These are phyloP conservation scores for Myxozyma udenii DNA, from an alignment of 805 yeast species.

Conservation along the genomic window DNA sequence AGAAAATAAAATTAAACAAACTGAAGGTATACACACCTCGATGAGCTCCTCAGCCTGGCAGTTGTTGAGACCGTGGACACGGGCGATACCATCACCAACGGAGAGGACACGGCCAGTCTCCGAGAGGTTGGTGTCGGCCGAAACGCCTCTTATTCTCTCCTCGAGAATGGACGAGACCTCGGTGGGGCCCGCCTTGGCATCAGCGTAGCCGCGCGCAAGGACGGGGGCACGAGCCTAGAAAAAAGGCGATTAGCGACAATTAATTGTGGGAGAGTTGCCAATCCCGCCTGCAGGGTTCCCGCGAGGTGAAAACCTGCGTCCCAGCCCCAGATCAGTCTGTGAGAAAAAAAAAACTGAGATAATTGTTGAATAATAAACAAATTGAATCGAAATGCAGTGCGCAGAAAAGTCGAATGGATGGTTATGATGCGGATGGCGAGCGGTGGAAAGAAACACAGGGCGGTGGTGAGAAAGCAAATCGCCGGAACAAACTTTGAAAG, in stretches of 20 bases:
- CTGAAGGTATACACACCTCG: conserved; percentile 44
- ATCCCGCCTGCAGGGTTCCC: too few species aligned
- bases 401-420: too few species aligned
- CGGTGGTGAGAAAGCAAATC: too few species aligned
- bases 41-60: conserved; percentile 99
- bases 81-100: conserved; percentile 99
- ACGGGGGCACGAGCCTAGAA: conserved; percentile 19
- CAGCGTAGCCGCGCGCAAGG: conserved; percentile 78
- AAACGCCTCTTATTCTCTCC: conserved; percentile 98
- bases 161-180: conserved; percentile 98
- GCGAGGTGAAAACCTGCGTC: neutral
- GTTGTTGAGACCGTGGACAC: conserved; percentile 99
- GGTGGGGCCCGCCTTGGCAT: conserved; percentile 96
- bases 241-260: too few species aligned
- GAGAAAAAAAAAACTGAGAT: too few species aligned
- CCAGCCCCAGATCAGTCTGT: too few species aligned
- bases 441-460: too few species aligned
- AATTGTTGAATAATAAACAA: too few species aligned
- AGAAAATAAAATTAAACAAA: neutral
- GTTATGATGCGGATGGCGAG: too few species aligned
- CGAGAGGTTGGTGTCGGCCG: conserved; percentile 94
- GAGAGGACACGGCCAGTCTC: conserved; percentile 99
- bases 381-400: too few species aligned
- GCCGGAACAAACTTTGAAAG: too few species aligned
- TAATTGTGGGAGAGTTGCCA: too few species aligned